phyloP scores from a whole-genome alignment of 2,329 filamentous ascomycete species.

The Phialophora macrospora region DNA sequence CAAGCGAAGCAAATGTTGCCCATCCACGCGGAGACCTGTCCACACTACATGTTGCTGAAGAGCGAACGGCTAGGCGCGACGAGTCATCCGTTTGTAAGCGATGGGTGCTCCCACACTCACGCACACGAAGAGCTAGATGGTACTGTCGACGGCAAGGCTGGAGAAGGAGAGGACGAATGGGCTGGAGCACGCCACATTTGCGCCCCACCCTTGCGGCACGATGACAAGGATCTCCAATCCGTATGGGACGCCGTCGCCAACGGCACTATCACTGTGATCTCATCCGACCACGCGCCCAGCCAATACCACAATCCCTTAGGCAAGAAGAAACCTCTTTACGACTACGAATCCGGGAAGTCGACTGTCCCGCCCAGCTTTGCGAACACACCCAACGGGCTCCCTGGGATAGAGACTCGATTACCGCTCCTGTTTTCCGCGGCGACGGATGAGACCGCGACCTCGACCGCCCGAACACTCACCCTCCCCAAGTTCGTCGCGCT shows the following conservation, averaged over 20 bases:
- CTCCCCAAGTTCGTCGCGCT: slow-evolving; percentile 53
- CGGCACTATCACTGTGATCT: slow-evolving; percentile 62
- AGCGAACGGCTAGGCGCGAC: slow-evolving; percentile 47
- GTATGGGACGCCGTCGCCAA: slow-evolving; percentile 60
- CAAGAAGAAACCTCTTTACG: slow-evolving; percentile 42
- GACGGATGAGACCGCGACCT: slow-evolving; percentile 15
- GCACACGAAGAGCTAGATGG: background rate
- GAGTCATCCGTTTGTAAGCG: slow-evolving; percentile 44
- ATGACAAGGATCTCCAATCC: slow-evolving; percentile 53
- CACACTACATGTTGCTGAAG: slow-evolving; percentile 62
- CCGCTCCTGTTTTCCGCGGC: slow-evolving; percentile 47
- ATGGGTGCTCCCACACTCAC: slow-evolving; percentile 42
- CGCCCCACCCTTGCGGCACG: slow-evolving; percentile 57
- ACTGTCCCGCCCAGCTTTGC: slow-evolving; percentile 44
- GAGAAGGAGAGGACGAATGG: slow-evolving; percentile 43
- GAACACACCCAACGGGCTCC: slow-evolving; percentile 52
- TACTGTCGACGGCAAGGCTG: background rate
- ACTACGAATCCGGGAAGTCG: slow-evolving; percentile 19
- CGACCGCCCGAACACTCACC: slow-evolving; percentile 33
- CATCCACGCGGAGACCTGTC: slow-evolving; percentile 63
- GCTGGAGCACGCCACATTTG: slow-evolving; percentile 61
- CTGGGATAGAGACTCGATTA: slow-evolving; percentile 51
- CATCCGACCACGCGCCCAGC: slow-evolving; percentile 54
- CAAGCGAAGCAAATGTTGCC: slow-evolving; percentile 56
- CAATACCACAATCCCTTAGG: slow-evolving; percentile 48